Evolutionary conservation across 2,329 filamentous ascomycete genomes (phyloP).

Genomic region (Penicillium sp.): DNA sequence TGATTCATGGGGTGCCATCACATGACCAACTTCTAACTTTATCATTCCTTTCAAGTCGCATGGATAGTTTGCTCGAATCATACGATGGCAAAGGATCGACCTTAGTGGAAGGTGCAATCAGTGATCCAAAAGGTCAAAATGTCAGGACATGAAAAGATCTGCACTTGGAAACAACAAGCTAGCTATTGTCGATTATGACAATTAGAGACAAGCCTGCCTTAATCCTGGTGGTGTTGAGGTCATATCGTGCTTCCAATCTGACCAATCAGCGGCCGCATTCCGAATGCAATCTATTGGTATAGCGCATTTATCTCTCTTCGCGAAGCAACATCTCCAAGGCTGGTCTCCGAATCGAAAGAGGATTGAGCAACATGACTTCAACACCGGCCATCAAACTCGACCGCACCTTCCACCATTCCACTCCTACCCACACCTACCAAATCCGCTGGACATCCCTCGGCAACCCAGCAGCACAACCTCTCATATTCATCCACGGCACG

Average conservation of each 20-base stretch:
- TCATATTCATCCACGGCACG: constrained; percentile 52
- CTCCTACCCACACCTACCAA: constrained; percentile 27
- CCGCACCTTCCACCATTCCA: constrained; percentile 35
- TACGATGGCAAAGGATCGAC: neutral
- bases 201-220: neutral
- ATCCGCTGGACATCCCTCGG: constrained; percentile 42
- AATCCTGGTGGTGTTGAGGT: neutral
- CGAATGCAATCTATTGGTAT: neutral
- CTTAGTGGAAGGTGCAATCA: neutral
- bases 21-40: neutral
- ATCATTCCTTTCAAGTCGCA: too few relatives aligned
- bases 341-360: too few relatives aligned
- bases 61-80: neutral
- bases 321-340: too few relatives aligned
- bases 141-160: neutral
- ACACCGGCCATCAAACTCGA: constrained; percentile 4
- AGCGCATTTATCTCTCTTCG: too few relatives aligned
- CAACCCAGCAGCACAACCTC: constrained; percentile 28
- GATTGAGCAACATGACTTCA: neutral
- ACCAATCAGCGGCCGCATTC: neutral
- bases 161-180: neutral
- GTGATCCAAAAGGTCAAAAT: neutral
- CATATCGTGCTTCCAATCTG: neutral
- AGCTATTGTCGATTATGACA: neutral
- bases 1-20: neutral